These are phyloP conservation scores for Vitis hybrid DNA, from an alignment of 177 flowering plant genomes.

Conservation along the genomic window DNA sequence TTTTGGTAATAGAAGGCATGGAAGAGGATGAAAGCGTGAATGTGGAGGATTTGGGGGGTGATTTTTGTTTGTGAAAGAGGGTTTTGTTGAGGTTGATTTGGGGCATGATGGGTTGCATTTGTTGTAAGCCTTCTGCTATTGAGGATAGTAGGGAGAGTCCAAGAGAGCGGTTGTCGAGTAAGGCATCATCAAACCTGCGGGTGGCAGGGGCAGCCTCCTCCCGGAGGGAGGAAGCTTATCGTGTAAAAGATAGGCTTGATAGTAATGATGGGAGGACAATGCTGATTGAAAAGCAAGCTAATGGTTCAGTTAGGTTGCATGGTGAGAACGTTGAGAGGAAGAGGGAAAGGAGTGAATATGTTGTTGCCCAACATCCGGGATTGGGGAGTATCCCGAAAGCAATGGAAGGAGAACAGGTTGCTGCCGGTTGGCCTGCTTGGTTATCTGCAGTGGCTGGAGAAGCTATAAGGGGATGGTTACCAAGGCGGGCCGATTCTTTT, in stretches of 20 bases:
- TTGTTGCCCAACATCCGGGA: conserved; percentile 45
- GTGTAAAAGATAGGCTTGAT: conserved; percentile 44
- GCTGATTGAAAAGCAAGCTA: conserved; percentile 60
- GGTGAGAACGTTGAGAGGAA: conserved; percentile 61
- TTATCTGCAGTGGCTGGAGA: conserved; percentile 95
- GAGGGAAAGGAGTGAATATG: conserved; percentile 55
- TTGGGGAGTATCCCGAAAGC: conserved; percentile 58
- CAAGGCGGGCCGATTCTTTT: conserved; percentile 93
- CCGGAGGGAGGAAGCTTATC: conserved; percentile 57
- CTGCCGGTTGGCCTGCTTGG: conserved; percentile 99
- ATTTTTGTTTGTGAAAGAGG: conserved; percentile 18
- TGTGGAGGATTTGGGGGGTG: conserved; percentile 5
- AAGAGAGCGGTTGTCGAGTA: conserved; percentile 56
- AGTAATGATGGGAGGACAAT: conserved; percentile 49
- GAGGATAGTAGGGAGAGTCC: conserved; percentile 82
- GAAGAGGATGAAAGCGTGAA: conserved; percentile 18
- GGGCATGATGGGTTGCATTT: conserved; percentile 71
- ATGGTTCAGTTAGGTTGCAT: conserved; percentile 49
- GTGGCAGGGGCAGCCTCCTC: conserved; percentile 38
- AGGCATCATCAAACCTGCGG: conserved; percentile 42
- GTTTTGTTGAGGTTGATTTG: conserved; percentile 16
- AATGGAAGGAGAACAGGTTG: conserved; percentile 81
- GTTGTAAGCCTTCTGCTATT: conserved; percentile 75
- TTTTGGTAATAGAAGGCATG: conserved; percentile 11
- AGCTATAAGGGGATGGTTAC: conserved; percentile 92